Evolutionary conservation across 2,329 filamentous ascomycete genomes (phyloP).

Genomic region (Purpureocillium takamizusanense): DNA sequence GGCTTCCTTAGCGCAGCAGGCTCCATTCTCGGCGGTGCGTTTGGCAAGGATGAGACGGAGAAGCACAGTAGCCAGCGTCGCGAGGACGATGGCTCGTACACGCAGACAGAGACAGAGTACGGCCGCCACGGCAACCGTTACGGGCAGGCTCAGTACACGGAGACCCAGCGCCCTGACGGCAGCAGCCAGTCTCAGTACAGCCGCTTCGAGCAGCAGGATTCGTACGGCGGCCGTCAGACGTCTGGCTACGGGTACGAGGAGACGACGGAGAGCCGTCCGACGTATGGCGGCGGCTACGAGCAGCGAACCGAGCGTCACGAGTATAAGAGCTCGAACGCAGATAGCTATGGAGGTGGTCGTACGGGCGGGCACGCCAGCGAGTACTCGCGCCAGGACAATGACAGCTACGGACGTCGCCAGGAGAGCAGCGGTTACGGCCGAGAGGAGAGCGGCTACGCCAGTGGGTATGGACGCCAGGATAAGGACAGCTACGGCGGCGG

Average conservation of each 20-base stretch:
- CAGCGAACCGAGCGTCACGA: constrained; percentile 47
- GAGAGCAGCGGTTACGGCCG: constrained; percentile 16
- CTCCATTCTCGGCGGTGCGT: constrained; percentile 54
- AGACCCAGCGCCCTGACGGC: constrained; percentile 50
- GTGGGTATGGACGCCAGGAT: constrained; percentile 13
- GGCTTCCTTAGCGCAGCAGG: constrained; percentile 63
- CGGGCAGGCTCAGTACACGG: constrained; percentile 49
- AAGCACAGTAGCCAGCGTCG: constrained; percentile 43
- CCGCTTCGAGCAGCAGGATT: constrained; percentile 50
- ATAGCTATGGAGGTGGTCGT: constrained; percentile 11
- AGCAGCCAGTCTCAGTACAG: constrained; percentile 50
- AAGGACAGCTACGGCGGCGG: constrained; percentile 16
- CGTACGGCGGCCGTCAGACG: constrained; percentile 24
- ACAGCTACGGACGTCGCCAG: constrained; percentile 13
- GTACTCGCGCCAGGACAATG: neutral
- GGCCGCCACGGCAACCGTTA: constrained; percentile 48
- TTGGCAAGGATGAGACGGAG: constrained; percentile 46
- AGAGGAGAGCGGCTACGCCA: constrained; percentile 13
- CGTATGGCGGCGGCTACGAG: constrained; percentile 46
- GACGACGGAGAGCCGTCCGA: constrained; percentile 41
- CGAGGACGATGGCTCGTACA: constrained; percentile 51
- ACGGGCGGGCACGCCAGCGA: constrained; percentile 9
- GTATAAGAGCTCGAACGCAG: constrained; percentile 25
- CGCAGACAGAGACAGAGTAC: constrained; percentile 52
- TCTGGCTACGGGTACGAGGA: constrained; percentile 51